Evolutionary conservation across 1,139 yeast species (phyloP), one percentile per base, ranked within the genome.

Genomic region (Geotrichum histeridarum): DNA sequence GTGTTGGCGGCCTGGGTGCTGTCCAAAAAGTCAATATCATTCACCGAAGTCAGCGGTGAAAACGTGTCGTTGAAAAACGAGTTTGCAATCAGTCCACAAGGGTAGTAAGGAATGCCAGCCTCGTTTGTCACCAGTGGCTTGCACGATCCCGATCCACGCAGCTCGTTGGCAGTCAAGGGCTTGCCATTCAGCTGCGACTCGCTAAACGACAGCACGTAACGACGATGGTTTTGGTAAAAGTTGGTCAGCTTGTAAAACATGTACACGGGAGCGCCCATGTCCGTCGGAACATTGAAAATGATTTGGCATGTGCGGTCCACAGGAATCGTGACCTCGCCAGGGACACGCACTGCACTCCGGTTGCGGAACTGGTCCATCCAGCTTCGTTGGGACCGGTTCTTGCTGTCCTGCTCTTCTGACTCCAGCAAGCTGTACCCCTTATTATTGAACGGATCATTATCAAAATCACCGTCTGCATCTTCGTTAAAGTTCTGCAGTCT

Each of bases 61-160:
- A 77, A 84, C 1, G 97, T 85, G 66, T 93, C 99, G 70, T 94
- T 93, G 74, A 93, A 93, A 67, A 83, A 69, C 0, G 98, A 86
- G 71, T 93, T 93, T 50, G 99, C 97, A 67, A 93, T 91, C 59
- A 93, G 76, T 0, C 99, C 99, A 73, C 99, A 93, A 8, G 99
- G 99, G 68, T 93, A 93, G 61, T 80, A 77, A 27, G 79, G 82
- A 61, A 62, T 65, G 57, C 75, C 87, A 42, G 83, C 77, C 0
- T 64, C 67, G 61, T 81, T 76, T 7, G 77, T 66, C 2, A 84
- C 76, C 64, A 93, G 77, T 2, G 99, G 99, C 66, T 86, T 80
- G 73, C 99, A 93, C 67, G 86, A 87, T 66, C 86, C 93, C 51
- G 94, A 94, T 62, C 83, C 78, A 65, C 85, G 83, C 58, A 93